These are phyloP conservation scores for Ailanthus altissimus DNA, from an alignment of 345 rosid genomes.

Conservation along the genomic window DNA sequence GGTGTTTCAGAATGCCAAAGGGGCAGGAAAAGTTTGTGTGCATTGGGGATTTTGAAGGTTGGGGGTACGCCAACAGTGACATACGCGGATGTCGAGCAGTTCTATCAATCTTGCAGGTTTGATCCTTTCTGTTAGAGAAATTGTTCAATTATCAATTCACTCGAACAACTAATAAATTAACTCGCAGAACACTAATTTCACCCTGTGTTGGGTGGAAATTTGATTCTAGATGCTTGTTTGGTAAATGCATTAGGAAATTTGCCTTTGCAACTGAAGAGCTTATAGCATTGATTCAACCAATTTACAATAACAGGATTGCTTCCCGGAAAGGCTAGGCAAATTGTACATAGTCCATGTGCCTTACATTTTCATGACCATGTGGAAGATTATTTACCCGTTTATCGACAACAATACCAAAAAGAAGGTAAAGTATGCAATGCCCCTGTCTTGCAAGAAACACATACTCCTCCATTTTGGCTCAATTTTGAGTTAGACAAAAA, in stretches of 20 bases:
- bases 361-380: conserved; percentile 77
- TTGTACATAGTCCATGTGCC: conserved; percentile 67
- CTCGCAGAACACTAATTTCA: too few species aligned
- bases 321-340: conserved; percentile 85
- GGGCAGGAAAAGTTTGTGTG: conserved; percentile 72
- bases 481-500: too few species aligned
- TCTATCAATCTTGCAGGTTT: conserved; percentile 76
- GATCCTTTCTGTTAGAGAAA: conserved; percentile 12
- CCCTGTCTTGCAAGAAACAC: conserved; percentile 9
- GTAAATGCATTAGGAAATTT: not conserved
- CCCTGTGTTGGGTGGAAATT: not conserved
- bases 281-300: not conserved
- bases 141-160: not conserved
- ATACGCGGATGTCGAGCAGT: conserved; percentile 70
- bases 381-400: conserved; percentile 81
- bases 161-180: not conserved
- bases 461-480: not conserved
- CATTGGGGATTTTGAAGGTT: conserved; percentile 79
- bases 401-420: conserved; percentile 81
- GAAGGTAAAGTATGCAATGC: conserved; percentile 48
- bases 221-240: not conserved
- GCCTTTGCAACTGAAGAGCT: too few species aligned
- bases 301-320: conserved; percentile 63
- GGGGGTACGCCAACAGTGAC: conserved; percentile 85
- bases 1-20: conserved; percentile 58